These are phyloP conservation scores for Yarrowia hollandica DNA, from an alignment of 805 yeast species.

Conservation along the genomic window DNA sequence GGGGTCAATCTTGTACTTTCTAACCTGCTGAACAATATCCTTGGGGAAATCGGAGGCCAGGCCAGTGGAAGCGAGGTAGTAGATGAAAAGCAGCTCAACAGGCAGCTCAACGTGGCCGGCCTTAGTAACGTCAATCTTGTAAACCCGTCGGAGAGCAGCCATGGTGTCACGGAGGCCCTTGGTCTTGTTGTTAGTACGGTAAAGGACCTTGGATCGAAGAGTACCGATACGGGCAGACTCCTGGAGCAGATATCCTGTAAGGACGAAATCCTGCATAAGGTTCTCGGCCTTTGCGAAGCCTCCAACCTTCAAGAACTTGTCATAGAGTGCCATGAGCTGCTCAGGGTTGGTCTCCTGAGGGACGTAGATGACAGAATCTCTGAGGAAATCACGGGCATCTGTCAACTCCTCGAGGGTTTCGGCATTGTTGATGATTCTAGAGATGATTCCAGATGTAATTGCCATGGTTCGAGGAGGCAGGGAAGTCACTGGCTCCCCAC, in stretches of 20 bases:
- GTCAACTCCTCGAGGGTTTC: not conserved
- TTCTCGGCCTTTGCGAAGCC: constrained; percentile 8
- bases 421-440: not conserved
- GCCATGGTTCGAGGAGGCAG: constrained; percentile 15
- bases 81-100: constrained; percentile 16
- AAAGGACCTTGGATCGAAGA: constrained; percentile 7
- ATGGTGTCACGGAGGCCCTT: constrained; percentile 9
- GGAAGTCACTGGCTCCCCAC: not conserved
- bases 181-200: not conserved
- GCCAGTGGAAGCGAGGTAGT: constrained; percentile 3
- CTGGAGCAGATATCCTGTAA: not conserved
- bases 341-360: constrained; percentile 3
- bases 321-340: constrained; percentile 13
- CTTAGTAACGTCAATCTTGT: constrained; percentile 10
- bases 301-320: not conserved
- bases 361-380: constrained; percentile 5
- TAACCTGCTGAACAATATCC: not conserved
- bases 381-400: not conserved
- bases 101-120: constrained; percentile 25
- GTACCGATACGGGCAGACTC: constrained; percentile 11
- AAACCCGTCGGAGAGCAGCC: not conserved
- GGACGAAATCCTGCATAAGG: not conserved
- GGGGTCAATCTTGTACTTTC: constrained; percentile 25
- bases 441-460: not conserved
- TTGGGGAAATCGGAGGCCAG: not conserved